Base-by-base conservation (phyloP, 148 eudicot species). In the Polygonum maritimum region DNA sequence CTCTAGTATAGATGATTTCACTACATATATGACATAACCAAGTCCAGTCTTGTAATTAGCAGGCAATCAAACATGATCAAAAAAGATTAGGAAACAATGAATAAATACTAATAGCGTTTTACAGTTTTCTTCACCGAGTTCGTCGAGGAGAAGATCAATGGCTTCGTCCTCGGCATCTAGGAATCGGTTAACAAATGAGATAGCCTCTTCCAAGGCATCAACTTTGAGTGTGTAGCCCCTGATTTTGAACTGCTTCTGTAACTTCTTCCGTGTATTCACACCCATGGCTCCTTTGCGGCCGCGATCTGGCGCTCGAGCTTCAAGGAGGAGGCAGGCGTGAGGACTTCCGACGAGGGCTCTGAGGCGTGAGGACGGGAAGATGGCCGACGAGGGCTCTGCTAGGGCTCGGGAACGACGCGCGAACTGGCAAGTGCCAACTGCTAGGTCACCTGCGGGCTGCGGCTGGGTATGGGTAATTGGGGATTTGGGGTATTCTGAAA, bases 1-100 rank as follows among this genome's bases (percentile, higher is more conserved):
- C 47, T 92, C 97, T 87, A 94, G 52, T 75, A 84, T 92, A 55
- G 96, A 86, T 11, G 98, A 92, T 76, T 89, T 94, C 88, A 94
- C 98, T 94, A 86, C 82, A 78, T 69, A 77, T 26, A 26, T 26
- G 31, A 26, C 31, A 26, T 52, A 33, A 9, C 15, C 72, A 49
- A 55, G 31, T 1, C 18, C 26, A 5, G 11, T 18, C 41, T 12
- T 35, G 62, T 7, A 67, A 35, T 67, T 15, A 67, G 6, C 38
- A 16, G 3, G 3, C 19, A 16, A 36, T 67, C 44, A 16, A 35
- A 35, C 15, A 33, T 35, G 21, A 67, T 12, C 15, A 8, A 74
- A 16, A 13, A 45, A 6, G 73, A n/a, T 54, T 3, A 18, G 39
- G 51, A 16, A 60, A 18, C 51, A 45, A 8, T 14, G 48, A 8